Evolutionary conservation across 371 early-diverging fungal genomes (phyloP).

Genomic region (Blakeslea trispora): DNA sequence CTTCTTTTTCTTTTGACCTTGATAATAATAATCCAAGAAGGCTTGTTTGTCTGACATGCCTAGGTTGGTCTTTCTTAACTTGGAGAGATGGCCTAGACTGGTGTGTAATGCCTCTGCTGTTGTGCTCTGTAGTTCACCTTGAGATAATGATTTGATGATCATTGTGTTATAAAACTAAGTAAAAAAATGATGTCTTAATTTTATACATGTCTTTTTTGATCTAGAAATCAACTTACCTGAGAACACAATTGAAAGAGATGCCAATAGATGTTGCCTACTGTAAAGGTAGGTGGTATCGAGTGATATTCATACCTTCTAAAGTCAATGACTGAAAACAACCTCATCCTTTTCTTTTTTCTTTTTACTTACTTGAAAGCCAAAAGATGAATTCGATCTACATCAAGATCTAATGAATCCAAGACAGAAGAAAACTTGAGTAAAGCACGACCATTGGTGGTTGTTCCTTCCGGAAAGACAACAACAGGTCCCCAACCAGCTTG

Average conservation of each 20-base stretch:
- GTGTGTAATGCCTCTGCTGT: constrained; percentile 62
- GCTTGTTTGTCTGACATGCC: constrained; percentile 75
- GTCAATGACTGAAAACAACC: too few species aligned
- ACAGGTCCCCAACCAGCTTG: constrained; percentile 63
- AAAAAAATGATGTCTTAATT: too few species aligned
- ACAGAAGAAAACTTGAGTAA: constrained; percentile 74
- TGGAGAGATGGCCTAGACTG: constrained; percentile 65
- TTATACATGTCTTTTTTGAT: not conserved
- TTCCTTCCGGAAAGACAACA: constrained; percentile 85
- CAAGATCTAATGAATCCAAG: constrained; percentile 56
- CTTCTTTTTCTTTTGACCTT: constrained; percentile 51
- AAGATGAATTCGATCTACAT: constrained; percentile 57
- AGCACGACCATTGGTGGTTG: constrained; percentile 88
- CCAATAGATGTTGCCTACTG: constrained; percentile 56
- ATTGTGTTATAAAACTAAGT: constrained; percentile 63
- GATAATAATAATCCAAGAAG: constrained; percentile 77
- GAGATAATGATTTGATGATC: constrained; percentile 54
- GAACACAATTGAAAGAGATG: constrained; percentile 65
- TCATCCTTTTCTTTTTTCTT: too few species aligned
- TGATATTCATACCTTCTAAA: constrained; percentile 62
- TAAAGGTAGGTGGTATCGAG: constrained; percentile 70
- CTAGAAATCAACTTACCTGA: constrained; percentile 36
- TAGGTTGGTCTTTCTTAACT: constrained; percentile 75
- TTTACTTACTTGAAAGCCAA: constrained; percentile 76
- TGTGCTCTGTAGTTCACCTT: constrained; percentile 50